Evolutionary conservation across 1,139 yeast species (phyloP).

Genomic region (Geotrichum cucujoidarum): DNA sequence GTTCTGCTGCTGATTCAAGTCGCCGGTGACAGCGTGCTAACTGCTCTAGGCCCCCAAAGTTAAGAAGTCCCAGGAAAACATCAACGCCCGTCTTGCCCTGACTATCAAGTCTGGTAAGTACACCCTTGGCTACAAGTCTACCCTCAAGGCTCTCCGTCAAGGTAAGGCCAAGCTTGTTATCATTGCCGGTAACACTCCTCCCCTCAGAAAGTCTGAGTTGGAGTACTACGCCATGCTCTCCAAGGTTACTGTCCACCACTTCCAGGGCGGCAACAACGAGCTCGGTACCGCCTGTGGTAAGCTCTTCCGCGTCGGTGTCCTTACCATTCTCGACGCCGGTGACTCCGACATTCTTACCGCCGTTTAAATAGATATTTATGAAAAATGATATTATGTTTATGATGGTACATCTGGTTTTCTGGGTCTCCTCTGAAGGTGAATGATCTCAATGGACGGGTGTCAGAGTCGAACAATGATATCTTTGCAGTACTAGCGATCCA

Average conservation of each 20-base stretch:
- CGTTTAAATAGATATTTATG: conserved; percentile 20
- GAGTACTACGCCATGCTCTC: conserved; percentile 99
- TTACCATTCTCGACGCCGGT: conserved; percentile 97
- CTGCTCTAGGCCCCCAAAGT: conserved; percentile 80
- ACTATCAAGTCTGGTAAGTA: conserved; percentile 99
- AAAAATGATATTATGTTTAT: background rate
- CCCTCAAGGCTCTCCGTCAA: conserved; percentile 96
- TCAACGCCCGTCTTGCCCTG: conserved; percentile 97
- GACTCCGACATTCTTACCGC: conserved; percentile 93
- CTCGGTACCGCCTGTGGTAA: conserved; percentile 99
- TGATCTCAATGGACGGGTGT: background rate
- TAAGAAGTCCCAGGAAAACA: conserved; percentile 85
- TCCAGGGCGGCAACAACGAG: conserved; percentile 99
- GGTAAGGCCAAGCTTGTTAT: conserved; percentile 93
- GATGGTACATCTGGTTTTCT: background rate
- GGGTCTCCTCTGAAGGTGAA: too few species aligned
- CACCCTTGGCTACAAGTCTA: conserved; percentile 99
- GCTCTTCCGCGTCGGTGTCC: conserved; percentile 99
- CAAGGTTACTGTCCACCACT: conserved; percentile 93
- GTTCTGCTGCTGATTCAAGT: conserved; percentile 43
- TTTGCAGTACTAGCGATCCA: too few species aligned
- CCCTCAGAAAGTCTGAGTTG: conserved; percentile 98
- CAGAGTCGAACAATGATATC: background rate
- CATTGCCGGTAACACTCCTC: conserved; percentile 99
- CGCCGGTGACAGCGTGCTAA: conserved; percentile 7